Percentiles rank a stretch among this genome's conserved stretches.
Conservation (phyloP, 2,329 filamentous ascomycete genomes). For the Fusarium euwallaceae region DNA sequence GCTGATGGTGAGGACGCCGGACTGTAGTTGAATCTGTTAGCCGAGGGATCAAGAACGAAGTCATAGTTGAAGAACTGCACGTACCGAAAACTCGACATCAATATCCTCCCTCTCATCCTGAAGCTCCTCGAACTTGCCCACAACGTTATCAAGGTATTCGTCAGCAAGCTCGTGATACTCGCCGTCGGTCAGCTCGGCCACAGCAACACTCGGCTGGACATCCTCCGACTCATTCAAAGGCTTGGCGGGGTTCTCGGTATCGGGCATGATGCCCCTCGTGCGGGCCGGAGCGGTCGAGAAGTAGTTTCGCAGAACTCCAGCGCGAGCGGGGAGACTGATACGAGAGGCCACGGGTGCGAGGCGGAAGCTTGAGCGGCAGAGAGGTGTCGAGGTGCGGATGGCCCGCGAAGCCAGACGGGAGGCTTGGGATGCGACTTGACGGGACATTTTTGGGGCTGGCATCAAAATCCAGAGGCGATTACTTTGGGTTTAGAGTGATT, state of each 20-base stretch:
- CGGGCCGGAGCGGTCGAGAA: conserved; percentile 49
- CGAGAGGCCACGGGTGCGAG: conserved; percentile 23
- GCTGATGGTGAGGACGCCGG: conserved; percentile 85
- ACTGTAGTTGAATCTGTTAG: conserved; percentile 62
- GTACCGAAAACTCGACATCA: conserved; percentile 90
- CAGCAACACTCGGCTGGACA: conserved; percentile 53
- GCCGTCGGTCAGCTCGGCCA: conserved; percentile 75
- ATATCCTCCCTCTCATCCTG: conserved; percentile 81
- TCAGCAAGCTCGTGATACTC: conserved; percentile 86
- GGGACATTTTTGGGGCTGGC: conserved; percentile 47
- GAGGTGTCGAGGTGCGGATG: conserved; percentile 44
- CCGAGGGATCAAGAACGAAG: neutral
- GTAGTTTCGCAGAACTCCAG: conserved; percentile 39
- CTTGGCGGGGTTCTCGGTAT: conserved; percentile 66
- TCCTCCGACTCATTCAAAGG: conserved; percentile 55
- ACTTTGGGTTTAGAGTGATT: neutral
- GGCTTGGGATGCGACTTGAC: conserved; percentile 53
- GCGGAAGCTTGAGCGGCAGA: conserved; percentile 41
- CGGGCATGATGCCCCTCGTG: conserved; percentile 70
- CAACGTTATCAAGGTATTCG: conserved; percentile 73
- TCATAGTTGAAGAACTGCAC: conserved; percentile 48
- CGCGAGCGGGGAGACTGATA: conserved; percentile 8
- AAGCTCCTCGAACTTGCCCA: conserved; percentile 75
- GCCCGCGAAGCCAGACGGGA: conserved; percentile 54
- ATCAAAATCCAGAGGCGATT: neutral